Conservation (phyloP, 192 early-diverging fungal genomes). For the Backusella circina region DNA sequence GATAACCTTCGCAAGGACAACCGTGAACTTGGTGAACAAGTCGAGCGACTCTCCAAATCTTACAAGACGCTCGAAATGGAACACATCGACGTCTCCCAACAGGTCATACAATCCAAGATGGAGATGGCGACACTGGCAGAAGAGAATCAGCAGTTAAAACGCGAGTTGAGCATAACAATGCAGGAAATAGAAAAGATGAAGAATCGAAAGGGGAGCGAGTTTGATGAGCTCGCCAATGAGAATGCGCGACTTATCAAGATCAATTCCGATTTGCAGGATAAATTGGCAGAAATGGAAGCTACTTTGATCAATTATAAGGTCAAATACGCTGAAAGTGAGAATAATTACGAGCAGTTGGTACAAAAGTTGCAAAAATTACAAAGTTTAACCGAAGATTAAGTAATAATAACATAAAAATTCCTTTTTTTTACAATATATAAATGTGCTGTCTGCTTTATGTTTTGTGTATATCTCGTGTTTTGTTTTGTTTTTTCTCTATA, state of each 20-base stretch:
- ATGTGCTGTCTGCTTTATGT: neutral
- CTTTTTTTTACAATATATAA: neutral
- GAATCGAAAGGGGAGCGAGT: constrained; percentile 36
- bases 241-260: constrained; percentile 68
- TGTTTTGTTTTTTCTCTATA: neutral
- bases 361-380: constrained; percentile 63
- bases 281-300: constrained; percentile 54
- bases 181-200: constrained; percentile 44
- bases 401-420: neutral
- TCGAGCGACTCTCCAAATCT: constrained; percentile 56
- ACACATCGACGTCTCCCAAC: constrained; percentile 68
- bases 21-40: constrained; percentile 53
- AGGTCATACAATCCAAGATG: constrained; percentile 57
- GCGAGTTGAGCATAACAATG: constrained; percentile 56
- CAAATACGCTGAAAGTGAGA: constrained; percentile 76
- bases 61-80: constrained; percentile 69
- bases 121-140: constrained; percentile 49
- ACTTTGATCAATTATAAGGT: constrained; percentile 65
- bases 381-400: constrained; percentile 10
- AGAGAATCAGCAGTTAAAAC: constrained; percentile 47
- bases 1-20: constrained; percentile 65
- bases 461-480: neutral
- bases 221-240: constrained; percentile 74
- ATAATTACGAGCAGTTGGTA: constrained; percentile 61
- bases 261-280: constrained; percentile 61